Evolutionary conservation across 768 basidiomycete genomes (phyloP).

Genomic region (Cystofilobasidium capitatum): DNA sequence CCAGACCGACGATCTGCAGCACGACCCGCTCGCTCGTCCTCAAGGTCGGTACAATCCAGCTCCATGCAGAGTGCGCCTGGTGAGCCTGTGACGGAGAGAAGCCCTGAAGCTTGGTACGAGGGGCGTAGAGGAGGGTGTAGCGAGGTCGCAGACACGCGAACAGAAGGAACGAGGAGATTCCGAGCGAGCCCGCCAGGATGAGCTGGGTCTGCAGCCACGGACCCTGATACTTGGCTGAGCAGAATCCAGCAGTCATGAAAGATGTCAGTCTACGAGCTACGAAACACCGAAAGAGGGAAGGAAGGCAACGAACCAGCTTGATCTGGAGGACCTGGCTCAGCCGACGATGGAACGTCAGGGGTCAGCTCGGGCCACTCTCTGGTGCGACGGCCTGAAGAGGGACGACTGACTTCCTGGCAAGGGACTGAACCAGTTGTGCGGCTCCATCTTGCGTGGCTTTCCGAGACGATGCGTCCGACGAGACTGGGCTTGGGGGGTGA

Average conservation of each 20-base stretch:
- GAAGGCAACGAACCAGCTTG: neutral
- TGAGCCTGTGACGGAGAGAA: constrained; percentile 93
- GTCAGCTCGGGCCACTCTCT: no score
- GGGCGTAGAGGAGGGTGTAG: constrained; percentile 84
- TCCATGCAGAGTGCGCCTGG: constrained; percentile 61
- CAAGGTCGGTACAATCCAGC: constrained; percentile 87
- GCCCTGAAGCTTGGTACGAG: constrained; percentile 91
- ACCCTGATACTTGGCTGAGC: constrained; percentile 54
- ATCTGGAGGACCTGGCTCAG: neutral
- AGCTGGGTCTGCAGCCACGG: constrained; percentile 95
- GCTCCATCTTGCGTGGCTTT: no score
- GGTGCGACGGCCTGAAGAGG: no score
- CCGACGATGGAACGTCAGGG: neutral
- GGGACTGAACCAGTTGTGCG: no score
- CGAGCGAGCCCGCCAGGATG: constrained; percentile 63
- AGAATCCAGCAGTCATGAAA: neutral
- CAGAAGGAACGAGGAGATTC: constrained; percentile 65
- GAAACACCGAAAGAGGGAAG: neutral
- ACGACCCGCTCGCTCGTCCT: constrained; percentile 83
- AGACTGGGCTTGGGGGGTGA: no score
- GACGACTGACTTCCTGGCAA: no score
- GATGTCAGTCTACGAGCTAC: no score
- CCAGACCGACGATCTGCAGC: constrained; percentile 89
- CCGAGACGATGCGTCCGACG: no score
- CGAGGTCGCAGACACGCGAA: constrained; percentile 82